A percentile compares a stretch with the other conserved stretches of the same genome.
phyloP scores from a whole-genome alignment of 352 stramenopile species.

The Phytophthora pluvialis region DNA sequence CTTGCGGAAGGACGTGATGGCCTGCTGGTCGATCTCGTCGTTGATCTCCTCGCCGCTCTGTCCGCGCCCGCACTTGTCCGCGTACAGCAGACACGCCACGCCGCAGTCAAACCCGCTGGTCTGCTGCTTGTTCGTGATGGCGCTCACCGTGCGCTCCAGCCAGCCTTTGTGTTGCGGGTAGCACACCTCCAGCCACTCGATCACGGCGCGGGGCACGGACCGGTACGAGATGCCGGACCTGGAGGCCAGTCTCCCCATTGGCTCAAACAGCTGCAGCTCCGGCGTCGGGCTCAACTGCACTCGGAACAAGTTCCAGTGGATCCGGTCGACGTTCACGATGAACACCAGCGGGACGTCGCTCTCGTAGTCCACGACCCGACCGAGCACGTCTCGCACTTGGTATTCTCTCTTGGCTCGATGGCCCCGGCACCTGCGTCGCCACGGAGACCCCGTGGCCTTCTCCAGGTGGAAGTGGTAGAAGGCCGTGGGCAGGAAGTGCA shows the following conservation, averaged over 20 bases:
- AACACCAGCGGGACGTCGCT: slow-evolving; percentile 76
- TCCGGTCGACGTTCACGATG: slow-evolving; percentile 76
- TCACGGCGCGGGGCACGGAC: slow-evolving; percentile 76
- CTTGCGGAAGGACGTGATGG: slow-evolving; percentile 76
- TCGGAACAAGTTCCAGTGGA: slow-evolving; percentile 91
- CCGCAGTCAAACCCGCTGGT: slow-evolving; percentile 91
- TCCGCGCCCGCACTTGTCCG: slow-evolving; percentile 81
- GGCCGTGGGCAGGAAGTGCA: slow-evolving; percentile 87
- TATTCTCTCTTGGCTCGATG: slow-evolving; percentile 28
- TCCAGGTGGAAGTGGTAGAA: slow-evolving; percentile 81
- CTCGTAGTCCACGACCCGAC: slow-evolving; percentile 64
- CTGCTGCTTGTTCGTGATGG: slow-evolving; percentile 87
- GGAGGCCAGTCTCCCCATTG: slow-evolving; percentile 76
- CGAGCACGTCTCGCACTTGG: slow-evolving; percentile 76
- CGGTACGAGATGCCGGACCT: slow-evolving; percentile 71
- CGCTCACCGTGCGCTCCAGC: slow-evolving; percentile 63
- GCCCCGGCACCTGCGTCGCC: slow-evolving; percentile 20
- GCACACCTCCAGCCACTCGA: slow-evolving; percentile 86
- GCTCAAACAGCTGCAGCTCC: slow-evolving; percentile 89
- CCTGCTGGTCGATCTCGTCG: slow-evolving; percentile 61
- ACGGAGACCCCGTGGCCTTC: slow-evolving; percentile 13
- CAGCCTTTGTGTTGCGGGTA: slow-evolving; percentile 72
- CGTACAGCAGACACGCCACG: slow-evolving; percentile 88
- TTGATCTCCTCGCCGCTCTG: slow-evolving; percentile 69
- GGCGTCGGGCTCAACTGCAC: slow-evolving; percentile 71